phyloP scores from a whole-genome alignment of 1,284 basidiomycete genomes.

The Pseudozyma thailandica region DNA sequence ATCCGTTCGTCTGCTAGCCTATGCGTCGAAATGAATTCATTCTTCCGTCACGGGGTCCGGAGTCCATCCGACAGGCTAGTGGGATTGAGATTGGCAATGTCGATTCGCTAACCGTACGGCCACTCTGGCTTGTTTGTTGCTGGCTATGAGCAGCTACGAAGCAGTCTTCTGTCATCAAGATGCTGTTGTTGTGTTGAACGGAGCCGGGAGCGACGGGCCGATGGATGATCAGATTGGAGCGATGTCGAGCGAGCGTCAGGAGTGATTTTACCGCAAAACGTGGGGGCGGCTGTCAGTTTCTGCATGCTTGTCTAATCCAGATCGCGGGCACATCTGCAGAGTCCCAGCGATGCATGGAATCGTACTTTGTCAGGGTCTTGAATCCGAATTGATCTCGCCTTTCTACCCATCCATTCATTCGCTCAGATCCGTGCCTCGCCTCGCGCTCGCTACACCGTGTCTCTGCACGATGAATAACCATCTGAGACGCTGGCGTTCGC shows the following conservation, averaged over 20 bases:
- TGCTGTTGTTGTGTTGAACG: no score
- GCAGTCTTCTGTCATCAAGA: no score
- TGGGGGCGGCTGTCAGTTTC: conserved; percentile 39
- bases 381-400: background rate
- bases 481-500: conserved; percentile 5
- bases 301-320: conserved; percentile 49
- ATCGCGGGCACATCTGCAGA: conserved; percentile 18
- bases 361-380: conserved; percentile 6
- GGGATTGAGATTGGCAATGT: conserved; percentile 3
- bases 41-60: conserved; percentile 21
- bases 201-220: no score
- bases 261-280: conserved; percentile 19
- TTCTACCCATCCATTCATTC: background rate
- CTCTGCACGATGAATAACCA: conserved; percentile 17
- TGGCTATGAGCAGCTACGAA: no score
- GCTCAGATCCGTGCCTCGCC: conserved; percentile 11
- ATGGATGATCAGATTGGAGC: background rate
- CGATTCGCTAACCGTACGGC: background rate
- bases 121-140: no score
- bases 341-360: background rate
- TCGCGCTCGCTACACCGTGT: conserved; percentile 16
- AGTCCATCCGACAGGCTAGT: conserved; percentile 6
- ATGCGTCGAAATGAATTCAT: no score
- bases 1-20: background rate
- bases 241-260: background rate